Base-by-base conservation (phyloP, 768 basidiomycete genomes). In the Suillus discolor region DNA sequence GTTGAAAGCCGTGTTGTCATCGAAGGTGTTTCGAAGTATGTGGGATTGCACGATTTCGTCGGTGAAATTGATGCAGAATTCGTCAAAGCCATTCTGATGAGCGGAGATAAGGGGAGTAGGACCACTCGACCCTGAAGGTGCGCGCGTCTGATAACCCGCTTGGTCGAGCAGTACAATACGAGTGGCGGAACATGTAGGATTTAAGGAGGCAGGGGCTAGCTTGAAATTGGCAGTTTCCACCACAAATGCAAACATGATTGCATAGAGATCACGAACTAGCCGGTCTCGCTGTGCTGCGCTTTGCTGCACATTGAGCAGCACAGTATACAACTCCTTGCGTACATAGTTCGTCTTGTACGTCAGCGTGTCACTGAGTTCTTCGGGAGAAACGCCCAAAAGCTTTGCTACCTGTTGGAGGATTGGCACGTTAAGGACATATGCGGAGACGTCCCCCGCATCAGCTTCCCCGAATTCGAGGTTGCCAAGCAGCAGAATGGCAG, bases 201-300 rank as follows among this genome's bases (percentile, higher is more conserved):
- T 76, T 9, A 79, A 75, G 0, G 81, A 75, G 67, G 78, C 70
- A 3, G 87, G 83, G 13, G 84, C 81, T 28, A 88, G 74, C 69
- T 81, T 81, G 71, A 86, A 83, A 73, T 89, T 89, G 67, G 85
- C 85, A 13, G 85, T 87, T 72, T 89, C 87, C 59, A 87, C 84
- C 51, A 89, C 81, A 66, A 83, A 89, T 0, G 87, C 82, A 67
- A 89, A 89, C 55, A 89, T 78, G 70, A 89, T 88, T 41, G 85
- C 83, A 69, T 89, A 89, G 44, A 89, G 81, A 68, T 87, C 87
- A 63, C 82, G 80, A 34, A 85, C 80, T 45, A 89, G 79, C 38
- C 79, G 79, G 66, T 89, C 85, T 38, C 87, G 81, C 70, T 89
- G 87, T 1, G 71, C 70, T 1, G 78, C 78, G 49, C 88, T 84